phyloP scores from a whole-genome alignment of 1,139 yeast genomes.

The Diutina sp. region DNA sequence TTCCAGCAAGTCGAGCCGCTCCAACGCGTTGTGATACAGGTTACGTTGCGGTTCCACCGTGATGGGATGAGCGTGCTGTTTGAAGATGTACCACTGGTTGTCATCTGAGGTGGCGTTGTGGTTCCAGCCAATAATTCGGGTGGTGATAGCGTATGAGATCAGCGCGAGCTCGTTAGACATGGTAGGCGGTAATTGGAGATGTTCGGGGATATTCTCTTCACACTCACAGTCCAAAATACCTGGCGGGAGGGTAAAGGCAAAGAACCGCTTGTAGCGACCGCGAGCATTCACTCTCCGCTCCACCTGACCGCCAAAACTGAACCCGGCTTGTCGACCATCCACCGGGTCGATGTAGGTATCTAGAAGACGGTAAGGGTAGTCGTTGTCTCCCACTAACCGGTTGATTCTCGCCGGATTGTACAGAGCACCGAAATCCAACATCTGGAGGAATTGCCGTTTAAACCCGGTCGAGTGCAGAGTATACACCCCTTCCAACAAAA shows the following conservation, averaged over 20 bases:
- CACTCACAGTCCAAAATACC: conserved; percentile 11
- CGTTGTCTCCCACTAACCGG: conserved; percentile 14
- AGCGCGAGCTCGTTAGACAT: background rate
- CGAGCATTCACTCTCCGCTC: conserved; percentile 5
- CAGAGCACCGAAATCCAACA: conserved; percentile 32
- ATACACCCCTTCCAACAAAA: conserved; percentile 41
- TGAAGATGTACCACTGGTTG: background rate
- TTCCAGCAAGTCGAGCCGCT: background rate
- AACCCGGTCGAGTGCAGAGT: background rate
- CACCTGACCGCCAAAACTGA: conserved; percentile 6
- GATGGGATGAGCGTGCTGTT: background rate
- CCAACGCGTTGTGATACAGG: background rate
- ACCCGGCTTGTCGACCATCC: conserved; percentile 14
- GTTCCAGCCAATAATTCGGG: background rate
- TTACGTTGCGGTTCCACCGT: background rate
- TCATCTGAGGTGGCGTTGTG: background rate
- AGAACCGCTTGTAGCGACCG: conserved; percentile 7
- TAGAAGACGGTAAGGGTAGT: conserved; percentile 9
- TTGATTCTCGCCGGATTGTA: conserved; percentile 21
- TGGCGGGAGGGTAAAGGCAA: conserved; percentile 14
- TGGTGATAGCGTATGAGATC: background rate
- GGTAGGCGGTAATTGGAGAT: background rate
- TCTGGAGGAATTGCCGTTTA: conserved; percentile 19
- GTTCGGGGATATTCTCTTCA: background rate
- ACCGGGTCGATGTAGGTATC: conserved; percentile 11